A percentile compares a stretch with the other conserved stretches of the same genome.
These are phyloP conservation scores for Gremmenia infestans DNA, from an alignment of 2,329 filamentous ascomycete species.

Conservation along the genomic window DNA sequence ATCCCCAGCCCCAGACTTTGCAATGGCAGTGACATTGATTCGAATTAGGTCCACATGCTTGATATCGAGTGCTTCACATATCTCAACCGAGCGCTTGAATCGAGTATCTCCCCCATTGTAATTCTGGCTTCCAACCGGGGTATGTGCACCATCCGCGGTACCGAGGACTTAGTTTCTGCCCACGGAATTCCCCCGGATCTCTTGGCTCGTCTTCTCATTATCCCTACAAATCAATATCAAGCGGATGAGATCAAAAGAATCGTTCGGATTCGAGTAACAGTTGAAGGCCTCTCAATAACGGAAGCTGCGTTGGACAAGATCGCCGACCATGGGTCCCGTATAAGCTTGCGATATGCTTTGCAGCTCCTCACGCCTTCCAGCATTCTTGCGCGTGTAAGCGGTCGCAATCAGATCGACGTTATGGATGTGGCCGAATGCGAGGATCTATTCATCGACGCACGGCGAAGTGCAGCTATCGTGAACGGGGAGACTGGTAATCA, in stretches of 20 bases:
- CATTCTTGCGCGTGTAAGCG: constrained; percentile 83
- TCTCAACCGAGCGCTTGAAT: constrained; percentile 96
- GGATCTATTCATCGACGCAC: constrained; percentile 77
- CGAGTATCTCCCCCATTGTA: constrained; percentile 89
- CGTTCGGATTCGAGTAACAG: constrained; percentile 75
- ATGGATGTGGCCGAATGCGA: constrained; percentile 77
- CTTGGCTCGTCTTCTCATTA: constrained; percentile 86
- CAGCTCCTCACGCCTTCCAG: constrained; percentile 66
- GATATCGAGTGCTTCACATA: constrained; percentile 99
- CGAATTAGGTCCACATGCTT: constrained; percentile 86
- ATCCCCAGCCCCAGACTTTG: constrained; percentile 1
- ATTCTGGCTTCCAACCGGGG: constrained; percentile 96
- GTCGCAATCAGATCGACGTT: constrained; percentile 69
- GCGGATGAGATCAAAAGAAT: constrained; percentile 89
- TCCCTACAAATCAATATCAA: constrained; percentile 87
- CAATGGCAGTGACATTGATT: constrained; percentile 15
- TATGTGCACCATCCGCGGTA: constrained; percentile 87
- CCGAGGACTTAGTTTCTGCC: constrained; percentile 73
- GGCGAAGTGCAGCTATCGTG: constrained; percentile 69
- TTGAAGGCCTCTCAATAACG: constrained; percentile 72
- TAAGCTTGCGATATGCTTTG: constrained; percentile 87
- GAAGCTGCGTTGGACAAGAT: constrained; percentile 85
- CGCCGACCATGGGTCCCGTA: constrained; percentile 77
- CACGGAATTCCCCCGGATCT: constrained; percentile 95
- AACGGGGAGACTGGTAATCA: constrained; percentile 55